phyloP scores from a whole-genome alignment of 352 stramenopile genomes.

The Globisporangium okanoganense region DNA sequence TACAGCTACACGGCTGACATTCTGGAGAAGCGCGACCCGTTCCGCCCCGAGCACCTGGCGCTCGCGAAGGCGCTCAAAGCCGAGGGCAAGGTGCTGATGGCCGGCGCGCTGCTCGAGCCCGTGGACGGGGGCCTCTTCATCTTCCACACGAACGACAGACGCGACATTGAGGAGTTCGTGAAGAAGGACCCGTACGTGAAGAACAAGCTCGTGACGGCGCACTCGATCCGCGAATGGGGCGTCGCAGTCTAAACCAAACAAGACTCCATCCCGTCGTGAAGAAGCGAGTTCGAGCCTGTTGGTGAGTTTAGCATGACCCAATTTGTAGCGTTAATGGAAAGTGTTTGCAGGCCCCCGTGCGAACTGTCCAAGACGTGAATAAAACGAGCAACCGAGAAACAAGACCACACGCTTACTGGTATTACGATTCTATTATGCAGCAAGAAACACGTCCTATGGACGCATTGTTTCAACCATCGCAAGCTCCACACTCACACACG shows the following conservation, averaged over 20 bases:
- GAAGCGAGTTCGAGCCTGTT: neutral
- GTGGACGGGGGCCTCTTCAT: conserved; percentile 58
- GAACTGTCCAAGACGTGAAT: neutral
- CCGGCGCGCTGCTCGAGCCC: conserved; percentile 62
- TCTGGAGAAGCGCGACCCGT: conserved; percentile 62
- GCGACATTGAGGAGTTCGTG: conserved; percentile 60
- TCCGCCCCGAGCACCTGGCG: conserved; percentile 61
- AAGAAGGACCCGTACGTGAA: conserved; percentile 65
- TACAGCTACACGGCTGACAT: conserved; percentile 80
- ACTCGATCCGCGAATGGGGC: conserved; percentile 72
- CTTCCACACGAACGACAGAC: conserved; percentile 55
- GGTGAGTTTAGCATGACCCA: neutral
- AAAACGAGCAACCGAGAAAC: neutral
- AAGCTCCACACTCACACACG: neutral
- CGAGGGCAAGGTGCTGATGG: conserved; percentile 62
- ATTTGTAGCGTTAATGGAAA: neutral
- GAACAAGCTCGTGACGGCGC: conserved; percentile 63
- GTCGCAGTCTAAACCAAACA: conserved; percentile 42
- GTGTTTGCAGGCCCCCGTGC: no score
- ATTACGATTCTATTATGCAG: conserved; percentile 8
- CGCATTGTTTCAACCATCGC: neutral
- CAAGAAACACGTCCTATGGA: neutral
- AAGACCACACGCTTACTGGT: neutral
- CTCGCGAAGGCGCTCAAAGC: conserved; percentile 46
- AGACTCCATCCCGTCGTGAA: neutral